Conservation (phyloP, 768 basidiomycete genomes). For the Psilocybe cyanescens region DNA sequence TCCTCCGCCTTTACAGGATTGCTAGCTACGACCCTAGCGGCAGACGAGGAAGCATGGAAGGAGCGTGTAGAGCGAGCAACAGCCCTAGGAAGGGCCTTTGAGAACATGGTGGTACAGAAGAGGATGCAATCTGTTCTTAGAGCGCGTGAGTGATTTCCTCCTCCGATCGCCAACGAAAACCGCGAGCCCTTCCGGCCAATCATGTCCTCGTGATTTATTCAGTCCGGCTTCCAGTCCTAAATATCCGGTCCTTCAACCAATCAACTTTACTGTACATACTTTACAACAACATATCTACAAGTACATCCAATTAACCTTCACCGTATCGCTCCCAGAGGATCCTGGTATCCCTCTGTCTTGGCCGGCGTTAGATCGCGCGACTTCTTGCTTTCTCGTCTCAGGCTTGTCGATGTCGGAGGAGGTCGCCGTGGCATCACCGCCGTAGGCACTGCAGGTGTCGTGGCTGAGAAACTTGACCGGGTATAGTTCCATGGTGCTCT, state of each 20-base stretch:
- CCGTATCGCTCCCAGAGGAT: slow-evolving; percentile 45
- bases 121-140: slow-evolving; percentile 5
- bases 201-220: slow-evolving; percentile 42
- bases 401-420: slow-evolving; percentile 47
- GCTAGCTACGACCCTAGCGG: slow-evolving; percentile 65
- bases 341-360: slow-evolving; percentile 31
- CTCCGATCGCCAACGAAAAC: slow-evolving; percentile 31
- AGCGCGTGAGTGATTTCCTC: slow-evolving; percentile 18
- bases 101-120: slow-evolving; percentile 55
- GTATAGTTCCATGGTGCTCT: slow-evolving; percentile 63
- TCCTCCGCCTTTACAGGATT: slow-evolving; percentile 82
- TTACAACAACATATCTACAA: slow-evolving; percentile 15
- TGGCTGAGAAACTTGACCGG: slow-evolving; percentile 47
- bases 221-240: slow-evolving; percentile 20
- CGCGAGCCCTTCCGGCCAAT: slow-evolving; percentile 43
- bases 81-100: slow-evolving; percentile 61
- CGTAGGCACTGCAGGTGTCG: slow-evolving; percentile 33
- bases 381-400: slow-evolving; percentile 31
- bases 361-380: slow-evolving; percentile 33
- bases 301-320: slow-evolving; percentile 13
- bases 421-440: slow-evolving; percentile 55
- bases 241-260: slow-evolving; percentile 11
- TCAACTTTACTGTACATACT: slow-evolving; percentile 16
- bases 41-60: slow-evolving; percentile 69
- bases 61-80: slow-evolving; percentile 54